A percentile compares a stretch with the other conserved stretches of the same genome.
Evolutionary conservation across 2,329 filamentous ascomycete genomes (phyloP).

Genomic region (Orbilia blumenaviensis): DNA sequence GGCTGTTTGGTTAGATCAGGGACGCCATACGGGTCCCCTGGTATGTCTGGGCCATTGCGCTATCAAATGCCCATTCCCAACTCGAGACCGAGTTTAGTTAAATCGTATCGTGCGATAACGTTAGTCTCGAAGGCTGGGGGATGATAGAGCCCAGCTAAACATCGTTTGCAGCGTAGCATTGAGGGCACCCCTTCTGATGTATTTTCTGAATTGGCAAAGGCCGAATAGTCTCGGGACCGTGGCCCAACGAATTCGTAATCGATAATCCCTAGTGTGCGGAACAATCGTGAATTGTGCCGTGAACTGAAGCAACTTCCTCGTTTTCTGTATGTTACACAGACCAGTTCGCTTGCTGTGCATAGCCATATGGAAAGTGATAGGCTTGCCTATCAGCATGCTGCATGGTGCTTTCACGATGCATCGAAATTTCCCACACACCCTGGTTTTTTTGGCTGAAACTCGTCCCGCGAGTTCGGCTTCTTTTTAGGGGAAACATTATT

Average conservation of each 20-base stretch:
- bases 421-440: slow-evolving; percentile 10
- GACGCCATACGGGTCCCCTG: slow-evolving; percentile 2
- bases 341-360: slow-evolving; percentile 38
- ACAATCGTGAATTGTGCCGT: slow-evolving; percentile 25
- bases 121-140: slow-evolving; percentile 16
- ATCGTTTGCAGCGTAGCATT: background rate
- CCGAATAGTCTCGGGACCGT: too few relatives aligned
- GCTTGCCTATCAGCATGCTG: slow-evolving; percentile 5
- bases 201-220: too few relatives aligned
- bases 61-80: slow-evolving; percentile 20
- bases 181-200: too few relatives aligned
- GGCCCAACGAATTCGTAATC: slow-evolving; percentile 36
- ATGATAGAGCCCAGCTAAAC: background rate
- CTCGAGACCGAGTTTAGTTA: slow-evolving; percentile 1
- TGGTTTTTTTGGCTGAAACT: slow-evolving; percentile 4
- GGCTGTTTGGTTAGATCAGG: slow-evolving; percentile 3
- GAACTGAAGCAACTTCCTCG: slow-evolving; percentile 13
- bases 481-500: background rate
- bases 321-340: slow-evolving; percentile 37
- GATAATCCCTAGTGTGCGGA: slow-evolving; percentile 14
- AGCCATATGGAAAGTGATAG: slow-evolving; percentile 23
- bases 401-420: slow-evolving; percentile 12
- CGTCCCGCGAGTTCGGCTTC: background rate
- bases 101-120: slow-evolving; percentile 27
- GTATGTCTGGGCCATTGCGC: slow-evolving; percentile 35